phyloP scores from a whole-genome alignment of 1,139 yeast species.

The Casaregolazyma suthepensis region DNA sequence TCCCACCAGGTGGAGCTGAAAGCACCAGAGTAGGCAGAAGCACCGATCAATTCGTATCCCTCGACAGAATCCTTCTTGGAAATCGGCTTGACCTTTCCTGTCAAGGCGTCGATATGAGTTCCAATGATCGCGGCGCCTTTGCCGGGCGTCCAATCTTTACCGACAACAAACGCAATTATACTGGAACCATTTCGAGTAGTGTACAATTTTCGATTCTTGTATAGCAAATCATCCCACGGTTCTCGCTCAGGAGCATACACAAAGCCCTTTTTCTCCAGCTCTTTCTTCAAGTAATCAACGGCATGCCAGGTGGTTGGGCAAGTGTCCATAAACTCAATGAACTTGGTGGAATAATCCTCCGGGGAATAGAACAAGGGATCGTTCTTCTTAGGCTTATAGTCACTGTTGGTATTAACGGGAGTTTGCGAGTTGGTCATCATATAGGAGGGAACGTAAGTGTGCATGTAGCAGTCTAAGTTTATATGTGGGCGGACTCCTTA shows the following conservation, averaged over 20 bases:
- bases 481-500: background rate
- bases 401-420: background rate
- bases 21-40: slow-evolving; percentile 92
- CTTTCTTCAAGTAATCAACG: slow-evolving; percentile 47
- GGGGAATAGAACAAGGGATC: slow-evolving; percentile 12
- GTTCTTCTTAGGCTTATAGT: background rate
- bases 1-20: slow-evolving; percentile 82
- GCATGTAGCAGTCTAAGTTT: background rate
- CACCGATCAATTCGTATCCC: slow-evolving; percentile 83
- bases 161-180: slow-evolving; percentile 72
- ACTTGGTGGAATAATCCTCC: slow-evolving; percentile 39
- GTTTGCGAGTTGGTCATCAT: background rate
- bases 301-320: slow-evolving; percentile 95
- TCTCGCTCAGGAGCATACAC: slow-evolving; percentile 62
- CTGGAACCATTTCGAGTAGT: slow-evolving; percentile 78
- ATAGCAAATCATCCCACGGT: slow-evolving; percentile 42
- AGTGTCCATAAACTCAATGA: slow-evolving; percentile 68
- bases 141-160: slow-evolving; percentile 62
- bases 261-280: slow-evolving; percentile 42
- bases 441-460: slow-evolving; percentile 4
- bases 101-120: slow-evolving; percentile 90
- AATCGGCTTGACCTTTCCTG: slow-evolving; percentile 67
- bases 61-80: slow-evolving; percentile 61
- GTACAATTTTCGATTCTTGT: slow-evolving; percentile 62
- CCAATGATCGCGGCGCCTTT: slow-evolving; percentile 81